Conservation (phyloP, 257 asterid genomes). For the Leonotis leonurus region DNA sequence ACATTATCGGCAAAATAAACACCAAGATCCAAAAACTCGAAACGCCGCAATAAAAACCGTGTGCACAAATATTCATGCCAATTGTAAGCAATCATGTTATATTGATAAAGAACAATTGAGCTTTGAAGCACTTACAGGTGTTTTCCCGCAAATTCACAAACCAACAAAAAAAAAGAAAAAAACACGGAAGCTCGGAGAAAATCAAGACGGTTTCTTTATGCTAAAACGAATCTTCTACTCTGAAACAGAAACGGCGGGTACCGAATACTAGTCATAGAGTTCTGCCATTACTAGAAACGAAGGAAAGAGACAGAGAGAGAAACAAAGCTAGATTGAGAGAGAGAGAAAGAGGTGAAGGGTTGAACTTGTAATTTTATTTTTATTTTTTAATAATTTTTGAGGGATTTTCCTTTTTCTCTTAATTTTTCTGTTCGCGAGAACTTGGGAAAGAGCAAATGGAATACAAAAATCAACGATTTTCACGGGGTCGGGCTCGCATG, state of each 20-base stretch:
- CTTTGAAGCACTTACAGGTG: slow-evolving; percentile 35
- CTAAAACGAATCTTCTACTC: slow-evolving; percentile 10
- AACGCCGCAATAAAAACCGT: background rate
- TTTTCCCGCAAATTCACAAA: slow-evolving; percentile 1
- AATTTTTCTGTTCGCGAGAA: slow-evolving; percentile 22
- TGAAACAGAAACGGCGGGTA: slow-evolving; percentile 52
- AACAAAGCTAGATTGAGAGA: slow-evolving; percentile 15
- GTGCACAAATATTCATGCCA: background rate
- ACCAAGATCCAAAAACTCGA: background rate
- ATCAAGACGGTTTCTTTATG: background rate
- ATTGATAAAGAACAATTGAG: background rate
- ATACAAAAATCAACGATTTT: slow-evolving; percentile 17
- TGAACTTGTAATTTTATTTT: slow-evolving; percentile 8
- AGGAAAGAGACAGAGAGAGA: slow-evolving; percentile 23
- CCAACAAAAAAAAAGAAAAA: background rate
- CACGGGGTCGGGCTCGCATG: slow-evolving; percentile 13
- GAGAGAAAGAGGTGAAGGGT: slow-evolving; percentile 25
- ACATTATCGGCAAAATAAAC: background rate
- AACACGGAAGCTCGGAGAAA: background rate
- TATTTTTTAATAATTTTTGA: background rate
- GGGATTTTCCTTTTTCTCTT: background rate
- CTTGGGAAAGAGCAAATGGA: slow-evolving; percentile 16
- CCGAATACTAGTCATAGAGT: slow-evolving; percentile 39
- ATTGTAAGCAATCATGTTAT: background rate
- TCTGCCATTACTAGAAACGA: slow-evolving; percentile 34